Conservation (phyloP, 1,139 yeast genomes). For the Saccharomyces pastorianus region DNA sequence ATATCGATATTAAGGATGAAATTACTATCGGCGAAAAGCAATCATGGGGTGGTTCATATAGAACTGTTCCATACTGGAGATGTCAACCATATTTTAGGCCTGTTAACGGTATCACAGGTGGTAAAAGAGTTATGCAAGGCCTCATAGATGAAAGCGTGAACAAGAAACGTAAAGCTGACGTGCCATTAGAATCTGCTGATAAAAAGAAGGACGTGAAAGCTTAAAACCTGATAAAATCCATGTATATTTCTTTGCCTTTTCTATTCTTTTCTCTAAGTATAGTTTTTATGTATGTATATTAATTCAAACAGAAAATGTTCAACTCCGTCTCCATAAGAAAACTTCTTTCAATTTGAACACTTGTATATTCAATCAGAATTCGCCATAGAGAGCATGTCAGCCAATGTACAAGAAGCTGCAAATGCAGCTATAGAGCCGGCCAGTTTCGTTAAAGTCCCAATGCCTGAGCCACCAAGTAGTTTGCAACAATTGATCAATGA, state of each 20-base stretch:
- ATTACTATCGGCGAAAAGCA: constrained; percentile 48
- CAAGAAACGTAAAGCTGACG: constrained; percentile 20
- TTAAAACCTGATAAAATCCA: not conserved
- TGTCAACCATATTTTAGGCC: constrained; percentile 91
- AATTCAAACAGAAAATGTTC: not conserved
- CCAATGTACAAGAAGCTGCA: not conserved
- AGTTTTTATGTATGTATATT: not conserved
- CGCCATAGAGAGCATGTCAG: not conserved
- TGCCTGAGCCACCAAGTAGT: constrained; percentile 14
- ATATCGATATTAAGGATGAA: constrained; percentile 42
- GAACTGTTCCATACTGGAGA: constrained; percentile 90
- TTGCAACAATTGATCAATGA: constrained; percentile 26
- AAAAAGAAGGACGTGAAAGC: not conserved
- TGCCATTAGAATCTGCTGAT: constrained; percentile 4
- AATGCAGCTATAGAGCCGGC: constrained; percentile 14
- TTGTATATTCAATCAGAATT: not conserved
- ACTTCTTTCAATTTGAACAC: not conserved
- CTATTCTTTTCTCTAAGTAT: not conserved
- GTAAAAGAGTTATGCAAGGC: constrained; percentile 35
- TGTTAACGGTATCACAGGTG: constrained; percentile 59
- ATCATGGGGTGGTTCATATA: constrained; percentile 75
- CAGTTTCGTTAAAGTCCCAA: constrained; percentile 15
- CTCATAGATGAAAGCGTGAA: constrained; percentile 7
- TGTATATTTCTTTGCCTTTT: not conserved
- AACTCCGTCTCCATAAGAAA: not conserved